Percentiles rank a stretch among this genome's conserved stretches.
phyloP scores from a whole-genome alignment of 129 eudicot genomes.

The Logfia minima region DNA sequence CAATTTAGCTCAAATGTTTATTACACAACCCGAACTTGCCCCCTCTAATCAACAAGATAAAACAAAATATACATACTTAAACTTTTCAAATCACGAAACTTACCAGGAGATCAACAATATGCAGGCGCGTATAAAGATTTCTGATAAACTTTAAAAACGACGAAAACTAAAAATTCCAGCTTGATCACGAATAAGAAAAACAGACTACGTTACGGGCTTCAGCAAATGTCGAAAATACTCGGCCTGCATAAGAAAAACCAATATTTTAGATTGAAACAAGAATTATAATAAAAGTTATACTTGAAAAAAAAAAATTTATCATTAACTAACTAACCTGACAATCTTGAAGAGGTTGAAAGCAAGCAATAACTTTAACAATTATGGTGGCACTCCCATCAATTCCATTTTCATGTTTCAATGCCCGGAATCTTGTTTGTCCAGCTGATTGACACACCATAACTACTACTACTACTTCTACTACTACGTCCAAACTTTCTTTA shows the following conservation, averaged over 20 bases:
- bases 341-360: constrained; percentile 94
- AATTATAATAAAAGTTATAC: background rate
- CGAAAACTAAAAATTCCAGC: constrained; percentile 57
- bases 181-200: constrained; percentile 42
- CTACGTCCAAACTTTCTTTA: background rate
- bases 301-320: background rate
- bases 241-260: constrained; percentile 62
- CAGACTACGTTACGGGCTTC: constrained; percentile 88
- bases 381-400: constrained; percentile 87
- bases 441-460: constrained; percentile 99
- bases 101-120: constrained; percentile 37
- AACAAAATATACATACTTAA: background rate
- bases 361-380: constrained; percentile 93
- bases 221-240: constrained; percentile 90
- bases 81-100: constrained; percentile 11
- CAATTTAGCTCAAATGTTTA: background rate
- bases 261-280: constrained; percentile 20
- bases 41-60: background rate
- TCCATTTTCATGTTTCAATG: constrained; percentile 90
- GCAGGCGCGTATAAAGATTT: constrained; percentile 31
- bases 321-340: constrained; percentile 69
- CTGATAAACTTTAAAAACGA: constrained; percentile 42
- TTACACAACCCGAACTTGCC: background rate
- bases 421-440: constrained; percentile 89
- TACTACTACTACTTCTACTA: constrained; percentile 53